Evolutionary conservation across 257 asterid genomes (phyloP), one percentile per base, ranked within the genome.

Genomic region (Ligustrum vulgare): DNA sequence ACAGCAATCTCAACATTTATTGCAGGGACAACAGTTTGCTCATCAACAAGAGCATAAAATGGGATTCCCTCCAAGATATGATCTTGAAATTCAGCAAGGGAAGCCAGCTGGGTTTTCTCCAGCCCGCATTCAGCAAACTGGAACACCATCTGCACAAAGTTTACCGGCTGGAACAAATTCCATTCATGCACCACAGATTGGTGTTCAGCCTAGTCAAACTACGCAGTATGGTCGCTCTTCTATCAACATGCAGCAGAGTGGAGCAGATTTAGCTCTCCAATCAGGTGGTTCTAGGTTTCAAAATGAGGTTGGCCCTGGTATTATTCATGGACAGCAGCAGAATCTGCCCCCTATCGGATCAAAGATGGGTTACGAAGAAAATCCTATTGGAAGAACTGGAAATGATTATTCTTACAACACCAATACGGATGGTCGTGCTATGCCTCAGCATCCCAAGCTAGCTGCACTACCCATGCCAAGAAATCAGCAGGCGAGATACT

Each of bases 381-480:
- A 82, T 76, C 86, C 90, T 73, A 73, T 11, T 69, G 91, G 89
- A 78, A 88, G 91, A 77, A 81, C 86, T 81, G 93, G 85, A 75
- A 91, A 84, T 80, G 97, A 89, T 20, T 87, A 78, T 79, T 84
- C 79, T 63, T 78, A 78, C 67, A 88, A 79, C 68, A 69, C 85
- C 78, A 72, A 84, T 77, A 84, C 82, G 73, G 97, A 88, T 68
- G 86, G 79, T 39, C 89, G 76, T 72, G 81, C 71, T 23, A 84
- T 77, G 80, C 84, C 88, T 35, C 96, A 83, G 78, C 87, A 74
- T 47, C 99, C 96, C 80, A 94, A 91, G 89, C 96, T 94, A 81
- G 91, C 98, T 18, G 86, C 94, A 58, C 72, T 94, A 60, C 99
- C 98, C 9, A 67, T 83, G 78, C 75, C 89, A 70, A 88, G 94